Evolutionary conservation across 2,329 filamentous ascomycete species (phyloP).

Genomic region (Aschersonia sp.): DNA sequence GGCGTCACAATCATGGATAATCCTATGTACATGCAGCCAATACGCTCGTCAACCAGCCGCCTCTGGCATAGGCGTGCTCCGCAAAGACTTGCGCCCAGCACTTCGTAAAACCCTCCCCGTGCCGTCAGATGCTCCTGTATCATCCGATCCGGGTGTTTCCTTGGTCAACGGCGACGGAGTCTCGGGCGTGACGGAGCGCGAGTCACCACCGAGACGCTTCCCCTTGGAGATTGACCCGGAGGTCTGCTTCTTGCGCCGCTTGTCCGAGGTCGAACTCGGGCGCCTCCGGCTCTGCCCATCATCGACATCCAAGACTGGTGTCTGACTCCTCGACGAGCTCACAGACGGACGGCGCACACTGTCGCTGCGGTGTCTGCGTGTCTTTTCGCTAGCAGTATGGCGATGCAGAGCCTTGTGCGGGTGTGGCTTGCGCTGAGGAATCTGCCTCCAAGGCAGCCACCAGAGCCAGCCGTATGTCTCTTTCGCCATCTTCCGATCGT

Average conservation of each 20-base stretch:
- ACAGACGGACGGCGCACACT: slow-evolving; percentile 37
- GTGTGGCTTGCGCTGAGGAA: slow-evolving; percentile 13
- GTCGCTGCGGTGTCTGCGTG: slow-evolving; percentile 34
- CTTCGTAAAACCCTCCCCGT: slow-evolving; percentile 9
- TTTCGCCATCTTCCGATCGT: slow-evolving; percentile 52
- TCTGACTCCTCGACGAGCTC: slow-evolving; percentile 34
- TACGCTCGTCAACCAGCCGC: background rate
- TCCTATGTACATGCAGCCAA: background rate
- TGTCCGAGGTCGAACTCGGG: slow-evolving; percentile 33
- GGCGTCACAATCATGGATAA: background rate
- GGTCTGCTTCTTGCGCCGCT: slow-evolving; percentile 32
- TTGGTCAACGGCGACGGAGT: slow-evolving; percentile 36
- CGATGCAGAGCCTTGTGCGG: slow-evolving; percentile 22
- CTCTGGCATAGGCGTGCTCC: background rate
- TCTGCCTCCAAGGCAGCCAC: slow-evolving; percentile 61
- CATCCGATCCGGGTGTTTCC: slow-evolving; percentile 23
- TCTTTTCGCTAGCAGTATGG: slow-evolving; percentile 27
- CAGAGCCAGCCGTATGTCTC: slow-evolving; percentile 62
- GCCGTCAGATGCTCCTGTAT: slow-evolving; percentile 9
- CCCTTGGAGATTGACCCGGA: slow-evolving; percentile 24
- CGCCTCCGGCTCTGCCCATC: slow-evolving; percentile 23
- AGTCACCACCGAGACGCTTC: slow-evolving; percentile 30
- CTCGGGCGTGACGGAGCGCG: slow-evolving; percentile 39
- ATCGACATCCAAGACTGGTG: slow-evolving; percentile 32
- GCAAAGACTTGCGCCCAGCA: slow-evolving; percentile 5